These are phyloP conservation scores for Miscanthus sacchariflorus DNA, from an alignment of 202 grass and related monocot genomes.

Conservation along the genomic window DNA sequence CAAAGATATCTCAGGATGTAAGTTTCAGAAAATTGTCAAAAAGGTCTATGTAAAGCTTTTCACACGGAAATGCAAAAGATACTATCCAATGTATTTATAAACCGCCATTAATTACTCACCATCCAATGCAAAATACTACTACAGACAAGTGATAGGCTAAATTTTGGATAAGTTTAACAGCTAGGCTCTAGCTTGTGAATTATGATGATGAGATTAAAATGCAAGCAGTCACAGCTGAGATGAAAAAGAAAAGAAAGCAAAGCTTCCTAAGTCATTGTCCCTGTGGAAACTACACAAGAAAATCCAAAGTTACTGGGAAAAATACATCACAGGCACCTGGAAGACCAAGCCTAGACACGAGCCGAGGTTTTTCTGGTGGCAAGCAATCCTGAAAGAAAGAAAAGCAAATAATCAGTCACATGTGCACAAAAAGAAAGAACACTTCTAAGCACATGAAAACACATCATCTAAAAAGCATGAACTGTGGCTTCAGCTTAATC, in stretches of 20 bases:
- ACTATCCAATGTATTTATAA: not conserved
- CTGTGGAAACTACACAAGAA: not conserved
- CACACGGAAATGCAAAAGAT: not conserved
- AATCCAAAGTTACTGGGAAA: not conserved
- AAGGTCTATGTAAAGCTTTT: conserved; percentile 4
- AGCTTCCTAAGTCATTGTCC: not conserved
- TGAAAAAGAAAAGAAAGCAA: not conserved
- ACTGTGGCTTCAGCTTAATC: not conserved
- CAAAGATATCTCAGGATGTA: not conserved
- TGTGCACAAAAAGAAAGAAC: not conserved
- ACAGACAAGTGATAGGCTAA: not conserved
- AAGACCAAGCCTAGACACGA: conserved; percentile 93
- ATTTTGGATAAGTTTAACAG: conserved; percentile 32
- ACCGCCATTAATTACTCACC: not conserved
- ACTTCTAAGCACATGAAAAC: conserved; percentile 17
- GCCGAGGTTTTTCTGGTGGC: conserved; percentile 76
- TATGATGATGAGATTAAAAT: conserved; percentile 1
- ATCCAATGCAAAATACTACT: not conserved
- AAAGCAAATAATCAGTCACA: not conserved
- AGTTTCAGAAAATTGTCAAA: conserved; percentile 1
- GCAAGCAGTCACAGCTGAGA: not conserved
- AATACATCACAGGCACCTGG: conserved; percentile 65
- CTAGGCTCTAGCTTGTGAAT: conserved; percentile 11
- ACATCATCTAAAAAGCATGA: conserved; percentile 6
- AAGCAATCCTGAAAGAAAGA: conserved; percentile 74